phyloP scores from a whole-genome alignment of 192 early-diverging fungal species.

The Neocallimastix lanati region DNA sequence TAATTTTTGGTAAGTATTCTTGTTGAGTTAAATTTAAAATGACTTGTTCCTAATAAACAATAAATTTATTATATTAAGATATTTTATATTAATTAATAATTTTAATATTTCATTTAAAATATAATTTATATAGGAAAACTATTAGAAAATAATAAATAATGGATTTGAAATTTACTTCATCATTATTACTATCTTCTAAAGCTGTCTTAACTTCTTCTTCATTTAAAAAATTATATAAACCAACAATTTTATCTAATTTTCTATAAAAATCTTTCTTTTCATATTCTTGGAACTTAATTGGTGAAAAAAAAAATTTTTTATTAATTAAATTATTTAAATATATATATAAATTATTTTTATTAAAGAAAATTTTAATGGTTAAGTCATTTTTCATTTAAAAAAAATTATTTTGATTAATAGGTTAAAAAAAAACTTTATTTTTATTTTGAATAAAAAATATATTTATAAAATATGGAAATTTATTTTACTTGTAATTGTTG shows the following conservation, averaged over 20 bases:
- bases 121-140: neutral
- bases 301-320: too few species aligned
- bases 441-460: too few species aligned
- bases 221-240: slow-evolving; percentile 56
- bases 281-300: neutral
- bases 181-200: slow-evolving; percentile 53
- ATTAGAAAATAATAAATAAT: slow-evolving; percentile 1
- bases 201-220: slow-evolving; percentile 74
- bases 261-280: slow-evolving; percentile 9
- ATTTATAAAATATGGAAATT: too few species aligned
- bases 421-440: too few species aligned
- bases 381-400: too few species aligned
- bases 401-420: too few species aligned
- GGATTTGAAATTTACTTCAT: slow-evolving; percentile 35
- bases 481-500: neutral
- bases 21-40: slow-evolving; percentile 65
- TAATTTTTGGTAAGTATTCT: slow-evolving; percentile 49
- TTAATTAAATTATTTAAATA: too few species aligned
- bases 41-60: slow-evolving; percentile 57
- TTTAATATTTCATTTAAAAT: too few species aligned
- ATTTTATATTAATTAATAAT: too few species aligned
- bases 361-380: too few species aligned
- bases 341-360: too few species aligned
- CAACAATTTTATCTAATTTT: slow-evolving; percentile 59
- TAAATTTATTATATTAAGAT: too few species aligned